Base-by-base conservation (phyloP, 2,329 filamentous ascomycete species). In the Plectosphaerella plurivora region DNA sequence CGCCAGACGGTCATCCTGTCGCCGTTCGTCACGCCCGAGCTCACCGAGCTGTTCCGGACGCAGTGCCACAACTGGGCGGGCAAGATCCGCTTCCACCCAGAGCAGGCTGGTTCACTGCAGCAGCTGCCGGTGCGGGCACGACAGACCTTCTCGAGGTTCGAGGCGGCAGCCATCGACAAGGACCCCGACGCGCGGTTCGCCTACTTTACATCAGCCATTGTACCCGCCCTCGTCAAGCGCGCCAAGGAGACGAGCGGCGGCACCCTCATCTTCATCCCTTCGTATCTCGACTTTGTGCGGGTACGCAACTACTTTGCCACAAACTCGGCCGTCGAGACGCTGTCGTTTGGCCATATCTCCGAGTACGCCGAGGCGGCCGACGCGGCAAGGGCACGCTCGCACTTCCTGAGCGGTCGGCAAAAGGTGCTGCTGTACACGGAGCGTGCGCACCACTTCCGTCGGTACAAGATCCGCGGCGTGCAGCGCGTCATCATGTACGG, bases 281-380 rank as follows among this genome's bases (percentile, higher is more conserved):
- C 88, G 0, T 97, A 97, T 70, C 85, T 97, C 54, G 94, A 99
- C 73, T 97, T 97, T 67, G 88, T 97, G 44, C 88, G 92, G 42
- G 80, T 99, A 54, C 85, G 94, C 51, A 99, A 97, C 73, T 89
- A 92, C 71, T 92, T 99, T 63, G 85, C 91, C 50, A 91, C 85
- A 28, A 85, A 86, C 15, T 61, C 74, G 10, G 70, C 74, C n/a
- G 78, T 80, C 24, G 73, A 73, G 53, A 73, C 63, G 55, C 66
- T 87, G 53, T 66, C 86, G 1, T 95, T 97, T 66, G 92, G 91
- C 50, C 83, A 86, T 33, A 87, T 99, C 37, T 92, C 88, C 53
- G 94, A 99, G 70, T 97, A 97, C 68, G 88, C 89, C 0, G 83
- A 88, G 45, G 75, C 87, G 8, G 81, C 85, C 8, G 91, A 96